phyloP scores from a whole-genome alignment of 164 flowering plant species.

The Chloranthus sessilifolius region DNA sequence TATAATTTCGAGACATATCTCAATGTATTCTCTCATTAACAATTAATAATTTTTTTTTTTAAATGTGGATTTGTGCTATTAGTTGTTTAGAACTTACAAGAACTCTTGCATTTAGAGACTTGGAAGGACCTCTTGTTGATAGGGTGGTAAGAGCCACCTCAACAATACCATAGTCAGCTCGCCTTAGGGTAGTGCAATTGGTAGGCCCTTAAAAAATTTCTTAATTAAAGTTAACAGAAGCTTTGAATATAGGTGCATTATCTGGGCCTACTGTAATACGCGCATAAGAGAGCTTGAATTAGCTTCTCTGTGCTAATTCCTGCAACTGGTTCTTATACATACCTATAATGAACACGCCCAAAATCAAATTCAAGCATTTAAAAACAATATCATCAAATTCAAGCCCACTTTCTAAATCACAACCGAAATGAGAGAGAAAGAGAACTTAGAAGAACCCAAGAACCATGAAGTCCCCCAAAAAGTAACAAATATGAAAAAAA shows the following conservation, averaged over 20 bases:
- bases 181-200: constrained; percentile 67
- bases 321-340: constrained; percentile 92
- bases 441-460: constrained; percentile 2
- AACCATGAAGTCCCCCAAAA: too few species aligned
- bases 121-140: constrained; percentile 57
- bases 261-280: constrained; percentile 80
- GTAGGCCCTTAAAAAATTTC: constrained; percentile 67
- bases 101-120: constrained; percentile 63
- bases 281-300: constrained; percentile 68
- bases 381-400: neutral
- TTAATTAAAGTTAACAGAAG: constrained; percentile 80
- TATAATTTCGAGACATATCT: too few species aligned
- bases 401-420: neutral
- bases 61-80: too few species aligned
- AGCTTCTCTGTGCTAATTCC: constrained; percentile 87
- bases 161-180: constrained; percentile 85
- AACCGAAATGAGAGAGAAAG: neutral
- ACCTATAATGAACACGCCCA: constrained; percentile 19
- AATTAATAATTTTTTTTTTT: too few species aligned
- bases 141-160: constrained; percentile 73
- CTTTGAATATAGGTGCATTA: constrained; percentile 83
- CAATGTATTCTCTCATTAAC: too few species aligned
- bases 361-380: too few species aligned
- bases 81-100: constrained; percentile 43
- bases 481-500: neutral